Evolutionary conservation across 2,329 filamentous ascomycete species (phyloP).

Genomic region (Fusarium nurragi): DNA sequence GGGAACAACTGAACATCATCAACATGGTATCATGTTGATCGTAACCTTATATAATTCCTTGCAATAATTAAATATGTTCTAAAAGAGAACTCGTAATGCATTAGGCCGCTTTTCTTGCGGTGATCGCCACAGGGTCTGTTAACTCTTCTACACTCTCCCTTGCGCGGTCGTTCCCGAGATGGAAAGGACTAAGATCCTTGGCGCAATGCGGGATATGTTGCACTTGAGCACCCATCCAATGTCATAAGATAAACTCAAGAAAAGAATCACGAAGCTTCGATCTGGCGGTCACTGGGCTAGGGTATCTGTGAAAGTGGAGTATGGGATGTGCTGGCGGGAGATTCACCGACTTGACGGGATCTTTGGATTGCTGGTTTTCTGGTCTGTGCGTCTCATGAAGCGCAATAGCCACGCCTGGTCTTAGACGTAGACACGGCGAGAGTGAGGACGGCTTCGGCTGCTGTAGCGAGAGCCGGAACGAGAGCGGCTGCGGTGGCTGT

Average conservation of each 20-base stretch:
- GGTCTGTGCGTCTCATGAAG: not conserved
- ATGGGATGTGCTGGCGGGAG: not conserved
- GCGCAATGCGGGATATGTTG: conserved; percentile 6
- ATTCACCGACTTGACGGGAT: not conserved
- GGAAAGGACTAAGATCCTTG: not conserved
- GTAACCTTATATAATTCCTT: conserved; percentile 15
- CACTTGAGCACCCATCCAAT: conserved; percentile 8
- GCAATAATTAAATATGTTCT: conserved; percentile 16
- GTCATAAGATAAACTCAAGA: conserved; percentile 12
- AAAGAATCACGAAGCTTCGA: conserved; percentile 8
- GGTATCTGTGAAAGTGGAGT: conserved; percentile 28
- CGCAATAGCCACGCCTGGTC: not conserved
- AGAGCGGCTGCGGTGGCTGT: conserved; percentile 53
- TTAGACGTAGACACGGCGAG: conserved; percentile 59
- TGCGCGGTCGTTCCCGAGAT: not conserved
- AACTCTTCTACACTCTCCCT: not conserved
- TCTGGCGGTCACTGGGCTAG: conserved; percentile 20
- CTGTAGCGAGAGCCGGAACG: conserved; percentile 52
- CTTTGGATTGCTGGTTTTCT: conserved; percentile 1
- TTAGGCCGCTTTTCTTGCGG: conserved; percentile 22
- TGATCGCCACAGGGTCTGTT: conserved; percentile 9
- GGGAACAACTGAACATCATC: conserved; percentile 19
- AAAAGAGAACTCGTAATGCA: conserved; percentile 28
- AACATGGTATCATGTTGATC: conserved; percentile 30
- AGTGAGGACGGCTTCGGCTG: conserved; percentile 60